Conservation (phyloP, 345 rosid genomes). For the Cardamine occulta region DNA sequence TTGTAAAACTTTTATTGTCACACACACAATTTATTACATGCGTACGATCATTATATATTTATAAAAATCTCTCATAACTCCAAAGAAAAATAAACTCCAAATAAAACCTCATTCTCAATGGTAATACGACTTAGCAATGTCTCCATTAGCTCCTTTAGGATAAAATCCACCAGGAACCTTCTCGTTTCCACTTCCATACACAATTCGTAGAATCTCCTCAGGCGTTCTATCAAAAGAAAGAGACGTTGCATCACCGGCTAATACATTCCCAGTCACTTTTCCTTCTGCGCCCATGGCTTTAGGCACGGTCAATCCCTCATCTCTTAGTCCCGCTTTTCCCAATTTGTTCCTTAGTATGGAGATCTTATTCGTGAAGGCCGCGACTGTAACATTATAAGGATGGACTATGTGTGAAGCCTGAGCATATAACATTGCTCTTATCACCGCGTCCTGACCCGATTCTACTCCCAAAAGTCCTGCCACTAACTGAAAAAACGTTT, state of each 20-base stretch:
- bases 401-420: constrained; percentile 39
- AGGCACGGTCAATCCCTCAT: constrained; percentile 62
- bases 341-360: constrained; percentile 37
- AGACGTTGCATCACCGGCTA: constrained; percentile 56
- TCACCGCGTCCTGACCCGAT: constrained; percentile 83
- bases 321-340: constrained; percentile 47
- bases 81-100: constrained; percentile 15
- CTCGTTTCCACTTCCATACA: constrained; percentile 67
- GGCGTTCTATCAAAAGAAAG: constrained; percentile 59
- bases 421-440: constrained; percentile 61
- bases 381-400: constrained; percentile 34
- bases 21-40: constrained; percentile 7
- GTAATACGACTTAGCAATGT: constrained; percentile 52
- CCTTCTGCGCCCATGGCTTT: constrained; percentile 49
- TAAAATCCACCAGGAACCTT: constrained; percentile 62
- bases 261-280: constrained; percentile 51
- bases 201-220: constrained; percentile 62
- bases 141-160: constrained; percentile 66
- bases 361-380: constrained; percentile 37
- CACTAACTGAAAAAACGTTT: constrained; percentile 53
- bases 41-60: neutral
- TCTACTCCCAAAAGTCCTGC: constrained; percentile 83
- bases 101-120: constrained; percentile 4
- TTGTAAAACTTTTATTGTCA: neutral
- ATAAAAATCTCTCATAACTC: neutral